Conservation (phyloP, 345 rosid genomes). For the Salix arbutifolia region DNA sequence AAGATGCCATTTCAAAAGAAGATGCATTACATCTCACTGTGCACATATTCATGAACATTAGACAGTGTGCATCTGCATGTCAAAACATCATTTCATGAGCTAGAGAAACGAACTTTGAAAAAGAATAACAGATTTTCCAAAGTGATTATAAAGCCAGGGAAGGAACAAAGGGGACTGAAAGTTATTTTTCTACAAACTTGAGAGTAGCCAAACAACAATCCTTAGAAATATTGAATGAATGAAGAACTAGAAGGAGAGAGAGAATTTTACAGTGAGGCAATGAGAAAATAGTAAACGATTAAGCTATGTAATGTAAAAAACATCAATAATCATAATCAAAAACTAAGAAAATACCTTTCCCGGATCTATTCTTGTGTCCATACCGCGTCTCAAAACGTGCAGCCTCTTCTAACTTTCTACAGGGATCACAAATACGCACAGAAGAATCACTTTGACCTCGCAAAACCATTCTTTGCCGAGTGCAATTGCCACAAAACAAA, state of each 20-base stretch:
- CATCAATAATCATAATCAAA: background rate
- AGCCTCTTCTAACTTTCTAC: conserved; percentile 85
- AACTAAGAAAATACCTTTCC: conserved; percentile 41
- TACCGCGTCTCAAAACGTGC: conserved; percentile 83
- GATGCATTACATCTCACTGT: background rate
- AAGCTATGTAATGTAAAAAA: background rate
- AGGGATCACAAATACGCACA: conserved; percentile 88
- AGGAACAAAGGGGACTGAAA: background rate
- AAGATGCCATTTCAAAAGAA: conserved; percentile 6
- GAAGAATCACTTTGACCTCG: conserved; percentile 93
- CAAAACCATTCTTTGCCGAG: conserved; percentile 67
- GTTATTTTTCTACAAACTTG: background rate
- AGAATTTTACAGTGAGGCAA: background rate
- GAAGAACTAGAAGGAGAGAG: background rate
- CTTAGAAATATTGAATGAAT: background rate
- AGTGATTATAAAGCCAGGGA: background rate
- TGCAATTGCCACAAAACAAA: conserved; percentile 69
- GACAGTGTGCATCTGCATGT: background rate
- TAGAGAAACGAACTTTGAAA: background rate
- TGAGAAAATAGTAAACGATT: background rate
- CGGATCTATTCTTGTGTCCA: conserved; percentile 51
- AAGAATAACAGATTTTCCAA: background rate
- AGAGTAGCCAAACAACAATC: background rate
- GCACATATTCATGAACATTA: background rate
- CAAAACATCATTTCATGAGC: background rate